Base-by-base conservation (phyloP, 2,329 filamentous ascomycete genomes). In the Emergomyces orientalis region DNA sequence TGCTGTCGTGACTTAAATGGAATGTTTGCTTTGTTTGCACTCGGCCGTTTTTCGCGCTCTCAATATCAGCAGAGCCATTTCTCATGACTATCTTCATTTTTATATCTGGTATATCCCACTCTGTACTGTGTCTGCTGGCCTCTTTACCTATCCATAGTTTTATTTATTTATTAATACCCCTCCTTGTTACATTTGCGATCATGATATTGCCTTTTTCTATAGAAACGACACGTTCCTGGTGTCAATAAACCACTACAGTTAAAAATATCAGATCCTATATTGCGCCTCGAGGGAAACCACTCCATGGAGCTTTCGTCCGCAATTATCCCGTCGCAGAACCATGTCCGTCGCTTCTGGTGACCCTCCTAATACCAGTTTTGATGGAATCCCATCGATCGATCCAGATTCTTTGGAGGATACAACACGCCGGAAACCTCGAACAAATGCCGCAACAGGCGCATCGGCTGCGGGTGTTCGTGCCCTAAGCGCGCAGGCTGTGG, bases 391-490 rank as follows among this genome's bases (percentile, higher is more conserved):
- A 17, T 55, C 41, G 39, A 37, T 34, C 51, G 68, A 66, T 45
- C 17, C 45, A 11, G 67, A 70, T 54, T 60, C 66, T 51, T 59
- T 65, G 43, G 70, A 70, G 25, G 67, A 64, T 39, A 64, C 65
- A 41, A 61, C 71, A 45, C 71, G 70, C 57, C 72, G 73, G 65
- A 81, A 81, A 62, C 79, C 79, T 64, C 82, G 83, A 66, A 82
- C 79, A 63, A 83, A 84, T 80, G 82, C 85, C 17, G 81, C 83
- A 14, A 87, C 85, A 19, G 91, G 89, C 57, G 89, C 90, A n/a
- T 91, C 90, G 27, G 91, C 91, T 4, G 91, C 91, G 27, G 86
- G 90, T 49, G 89, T 91, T 66, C 88, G 92, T 56, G 92, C 91
- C 34, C 75, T 96, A 66, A 92, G 88, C 69, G 88, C 90, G 8